These are phyloP conservation scores for Hirschfeldia incana DNA, from an alignment of 345 rosid species.

Conservation along the genomic window DNA sequence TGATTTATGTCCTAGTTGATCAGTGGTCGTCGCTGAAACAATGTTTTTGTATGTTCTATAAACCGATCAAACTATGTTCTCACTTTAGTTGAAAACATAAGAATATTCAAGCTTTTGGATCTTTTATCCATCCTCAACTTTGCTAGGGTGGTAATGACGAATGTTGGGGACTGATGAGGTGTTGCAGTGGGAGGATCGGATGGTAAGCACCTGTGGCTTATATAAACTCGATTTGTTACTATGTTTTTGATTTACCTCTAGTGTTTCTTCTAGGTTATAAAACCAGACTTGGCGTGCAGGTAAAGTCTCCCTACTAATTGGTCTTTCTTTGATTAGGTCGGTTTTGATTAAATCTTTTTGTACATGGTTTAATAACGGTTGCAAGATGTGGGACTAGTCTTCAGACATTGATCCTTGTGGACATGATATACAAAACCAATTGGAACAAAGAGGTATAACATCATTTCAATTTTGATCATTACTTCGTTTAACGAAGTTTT, in stretches of 20 bases:
- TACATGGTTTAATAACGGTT: too few relatives aligned
- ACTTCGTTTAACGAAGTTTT: background rate
- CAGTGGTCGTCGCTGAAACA: background rate
- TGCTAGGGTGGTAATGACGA: background rate
- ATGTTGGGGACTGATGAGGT: slow-evolving; percentile 43
- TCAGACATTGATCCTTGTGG: slow-evolving; percentile 76
- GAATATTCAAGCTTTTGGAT: background rate
- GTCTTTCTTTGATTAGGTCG: background rate
- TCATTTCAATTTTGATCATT: background rate
- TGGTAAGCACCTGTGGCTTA: slow-evolving; percentile 95
- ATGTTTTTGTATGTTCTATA: background rate
- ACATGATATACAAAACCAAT: slow-evolving; percentile 62
- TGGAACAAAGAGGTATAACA: slow-evolving; percentile 79
- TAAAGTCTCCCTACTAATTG: slow-evolving; percentile 23
- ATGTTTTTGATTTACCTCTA: slow-evolving; percentile 67
- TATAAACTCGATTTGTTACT: slow-evolving; percentile 79
- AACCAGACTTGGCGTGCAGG: slow-evolving; percentile 68
- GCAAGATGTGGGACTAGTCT: slow-evolving; percentile 56
- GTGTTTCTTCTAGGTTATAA: slow-evolving; percentile 84
- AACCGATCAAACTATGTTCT: background rate
- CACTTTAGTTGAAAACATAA: background rate
- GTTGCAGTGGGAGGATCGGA: slow-evolving; percentile 92
- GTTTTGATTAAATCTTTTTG: background rate
- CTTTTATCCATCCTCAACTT: background rate
- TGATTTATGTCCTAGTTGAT: background rate